These are phyloP conservation scores for Aspergillus campestris DNA, from an alignment of 495 filamentous ascomycete species.

Conservation along the genomic window DNA sequence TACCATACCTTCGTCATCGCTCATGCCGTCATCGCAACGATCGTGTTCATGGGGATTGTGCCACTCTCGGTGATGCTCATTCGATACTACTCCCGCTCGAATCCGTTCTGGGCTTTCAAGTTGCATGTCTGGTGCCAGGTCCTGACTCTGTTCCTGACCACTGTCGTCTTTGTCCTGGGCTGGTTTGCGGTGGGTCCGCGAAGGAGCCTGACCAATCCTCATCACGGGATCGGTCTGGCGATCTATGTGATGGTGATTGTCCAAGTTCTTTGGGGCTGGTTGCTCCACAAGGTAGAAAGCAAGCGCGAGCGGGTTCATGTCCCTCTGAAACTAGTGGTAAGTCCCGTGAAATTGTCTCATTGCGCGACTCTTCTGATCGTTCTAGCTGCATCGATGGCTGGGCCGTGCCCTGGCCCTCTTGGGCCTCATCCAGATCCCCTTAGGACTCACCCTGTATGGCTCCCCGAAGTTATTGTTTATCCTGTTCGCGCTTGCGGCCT, in stretches of 20 bases:
- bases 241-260: conserved; percentile 79
- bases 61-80: conserved; percentile 69
- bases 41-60: conserved; percentile 80
- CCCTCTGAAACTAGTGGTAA: conserved; percentile 65
- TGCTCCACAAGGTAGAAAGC: conserved; percentile 55
- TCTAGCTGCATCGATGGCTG: conserved; percentile 73
- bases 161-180: conserved; percentile 67
- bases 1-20: conserved; percentile 75
- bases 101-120: conserved; percentile 59
- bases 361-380: not conserved
- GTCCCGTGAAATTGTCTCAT: conserved; percentile 9
- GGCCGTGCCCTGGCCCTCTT: conserved; percentile 69
- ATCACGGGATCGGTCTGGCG: conserved; percentile 87
- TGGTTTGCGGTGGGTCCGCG: conserved; percentile 69
- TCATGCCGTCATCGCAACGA: conserved; percentile 78
- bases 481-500: conserved; percentile 67
- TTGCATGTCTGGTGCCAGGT: conserved; percentile 83
- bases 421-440: conserved; percentile 77
- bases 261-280: conserved; percentile 69
- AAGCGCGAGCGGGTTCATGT: conserved; percentile 47
- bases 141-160: conserved; percentile 62
- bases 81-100: conserved; percentile 59
- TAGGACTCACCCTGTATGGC: conserved; percentile 88
- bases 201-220: conserved; percentile 82
- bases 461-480: conserved; percentile 80